A percentile compares a stretch with the other conserved stretches of the same genome.
phyloP scores from a whole-genome alignment of 768 basidiomycete genomes.

The Boletus vermiculosoides region DNA sequence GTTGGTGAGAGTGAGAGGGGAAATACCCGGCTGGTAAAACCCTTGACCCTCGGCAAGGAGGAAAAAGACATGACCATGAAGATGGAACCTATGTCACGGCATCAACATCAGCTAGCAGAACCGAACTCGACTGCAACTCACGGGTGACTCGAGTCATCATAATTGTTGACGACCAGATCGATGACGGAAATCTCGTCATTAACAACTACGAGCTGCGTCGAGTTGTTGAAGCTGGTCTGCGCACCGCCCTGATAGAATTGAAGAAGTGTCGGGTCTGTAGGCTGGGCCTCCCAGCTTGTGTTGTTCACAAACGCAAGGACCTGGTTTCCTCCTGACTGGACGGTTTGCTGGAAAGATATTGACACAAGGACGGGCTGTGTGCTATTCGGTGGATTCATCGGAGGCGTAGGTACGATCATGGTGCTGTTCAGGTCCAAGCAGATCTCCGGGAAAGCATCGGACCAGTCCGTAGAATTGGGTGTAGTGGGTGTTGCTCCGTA shows the following conservation, averaged over 20 bases:
- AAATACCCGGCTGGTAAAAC: conserved; percentile 27
- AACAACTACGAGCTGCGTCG: conserved; percentile 26
- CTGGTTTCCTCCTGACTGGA: conserved; percentile 27
- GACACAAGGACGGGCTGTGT: conserved; percentile 19
- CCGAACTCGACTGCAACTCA: conserved; percentile 6
- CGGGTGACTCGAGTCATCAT: conserved; percentile 33
- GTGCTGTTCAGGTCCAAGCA: conserved; percentile 31
- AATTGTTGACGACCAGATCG: conserved; percentile 24
- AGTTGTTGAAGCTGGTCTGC: conserved; percentile 26
- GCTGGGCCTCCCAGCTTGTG: conserved; percentile 29
- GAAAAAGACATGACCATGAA: conserved; percentile 38
- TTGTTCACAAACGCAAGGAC: conserved; percentile 26
- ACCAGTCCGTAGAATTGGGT: conserved; percentile 29
- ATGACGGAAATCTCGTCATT: conserved; percentile 29
- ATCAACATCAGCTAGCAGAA: neutral
- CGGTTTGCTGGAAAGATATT: conserved; percentile 27
- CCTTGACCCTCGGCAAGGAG: conserved; percentile 39
- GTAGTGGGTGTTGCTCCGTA: conserved; percentile 27
- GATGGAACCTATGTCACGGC: conserved; percentile 31
- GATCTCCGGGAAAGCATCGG: conserved; percentile 20
- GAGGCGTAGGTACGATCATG: conserved; percentile 28
- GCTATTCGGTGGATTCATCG: conserved; percentile 30
- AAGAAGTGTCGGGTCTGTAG: conserved; percentile 28
- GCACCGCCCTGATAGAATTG: conserved; percentile 25
- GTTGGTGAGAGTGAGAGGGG: conserved; percentile 33